These are phyloP conservation scores for Tremella yokohamensis DNA, from an alignment of 768 basidiomycete genomes.

Conservation along the genomic window DNA sequence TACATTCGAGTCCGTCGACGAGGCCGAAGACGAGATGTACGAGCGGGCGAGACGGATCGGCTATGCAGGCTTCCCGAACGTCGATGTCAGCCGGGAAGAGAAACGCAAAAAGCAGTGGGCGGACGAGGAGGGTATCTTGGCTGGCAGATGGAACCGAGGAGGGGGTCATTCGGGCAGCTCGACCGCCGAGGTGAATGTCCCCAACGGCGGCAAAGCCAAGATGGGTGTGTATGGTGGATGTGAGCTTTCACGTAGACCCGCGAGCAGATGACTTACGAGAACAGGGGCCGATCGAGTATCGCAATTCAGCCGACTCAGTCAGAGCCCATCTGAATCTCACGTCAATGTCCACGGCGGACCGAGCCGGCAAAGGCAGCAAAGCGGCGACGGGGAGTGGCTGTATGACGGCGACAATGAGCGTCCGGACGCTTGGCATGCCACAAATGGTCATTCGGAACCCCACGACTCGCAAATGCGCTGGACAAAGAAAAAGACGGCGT, in stretches of 20 bases:
- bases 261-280: conserved; percentile 9
- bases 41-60: conserved; percentile 70
- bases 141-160: conserved; percentile 58
- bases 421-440: conserved; percentile 28
- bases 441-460: conserved; percentile 1
- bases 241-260: conserved; percentile 14
- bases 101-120: conserved; percentile 68
- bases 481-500: conserved; percentile 16
- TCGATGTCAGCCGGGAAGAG: conserved; percentile 77
- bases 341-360: conserved; percentile 1
- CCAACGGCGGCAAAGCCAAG: conserved; percentile 24
- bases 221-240: conserved; percentile 44
- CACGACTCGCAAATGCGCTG: conserved; percentile 19
- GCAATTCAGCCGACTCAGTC: conserved; percentile 9
- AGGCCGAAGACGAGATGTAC: conserved; percentile 67
- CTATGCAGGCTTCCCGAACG: conserved; percentile 84
- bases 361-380: background rate
- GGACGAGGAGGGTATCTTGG: conserved; percentile 78
- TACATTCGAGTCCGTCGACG: conserved; percentile 67
- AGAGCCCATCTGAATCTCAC: background rate
- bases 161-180: conserved; percentile 14
- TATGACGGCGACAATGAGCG: conserved; percentile 47
- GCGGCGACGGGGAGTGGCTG: conserved; percentile 31
- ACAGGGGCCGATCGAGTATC: conserved; percentile 42
- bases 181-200: conserved; percentile 55